Base-by-base conservation (phyloP, 768 basidiomycete genomes). In the Boletus barrowsii region DNA sequence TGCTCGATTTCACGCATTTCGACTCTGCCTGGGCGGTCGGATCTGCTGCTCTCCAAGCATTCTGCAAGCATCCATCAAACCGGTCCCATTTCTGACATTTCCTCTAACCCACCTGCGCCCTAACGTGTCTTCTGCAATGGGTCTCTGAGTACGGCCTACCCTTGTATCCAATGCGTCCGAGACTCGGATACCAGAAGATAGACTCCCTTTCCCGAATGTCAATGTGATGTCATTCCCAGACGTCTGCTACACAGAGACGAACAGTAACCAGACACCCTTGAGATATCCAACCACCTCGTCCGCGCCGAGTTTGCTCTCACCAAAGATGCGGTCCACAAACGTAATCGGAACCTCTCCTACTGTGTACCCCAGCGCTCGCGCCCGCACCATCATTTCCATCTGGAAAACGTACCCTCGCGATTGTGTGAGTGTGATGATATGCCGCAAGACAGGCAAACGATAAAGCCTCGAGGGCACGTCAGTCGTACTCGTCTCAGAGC, bases 381-480 rank as follows among this genome's bases (percentile, higher is more conserved):
- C 93, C 1, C 93, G 83, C 18, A 93, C 93, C 82, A 95, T 95
- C 87, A 95, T 96, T 69, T 96, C 93, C 93, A 96, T 96, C 77
- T 96, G 93, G 76, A 96, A 95, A 30, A 96, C 93, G 62, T 95
- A 96, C 10, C 93, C 93, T 59, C 90, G 89, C 3, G 92, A 93
- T 56, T 86, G 80, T 2, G 89, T 93, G 59, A 86, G 79, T 5
- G 86, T 82, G 62, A 96, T 95, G 64, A 96, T 88, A 60, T 92
- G 84, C 45, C 80, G 82, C 51, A 96, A 76, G 8, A 90, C 93
- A 1, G 79, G 77, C 11, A 83, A 68, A 37, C 89, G 84, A 68
- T 96, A 96, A 15, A 96, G 70, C 55, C 90, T 90, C 42, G 1
- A 32, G 24, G 39, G 6, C 17, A 50, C 13, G 18, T 62, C 48